phyloP scores from a whole-genome alignment of 1,284 basidiomycete species.

The Microbotryum silenes-acaulis region DNA sequence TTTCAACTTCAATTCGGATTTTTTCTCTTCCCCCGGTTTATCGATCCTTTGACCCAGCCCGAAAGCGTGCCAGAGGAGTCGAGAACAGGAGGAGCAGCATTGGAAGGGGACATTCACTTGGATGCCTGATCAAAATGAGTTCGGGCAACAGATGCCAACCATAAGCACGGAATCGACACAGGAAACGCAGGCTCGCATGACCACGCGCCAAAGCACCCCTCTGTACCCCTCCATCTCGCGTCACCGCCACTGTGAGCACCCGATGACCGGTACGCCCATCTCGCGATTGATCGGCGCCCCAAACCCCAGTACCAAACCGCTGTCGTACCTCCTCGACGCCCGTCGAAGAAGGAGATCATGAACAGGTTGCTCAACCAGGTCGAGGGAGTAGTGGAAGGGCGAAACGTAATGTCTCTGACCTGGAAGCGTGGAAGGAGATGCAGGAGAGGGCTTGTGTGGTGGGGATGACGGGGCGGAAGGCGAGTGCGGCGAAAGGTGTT shows the following conservation, averaged over 20 bases:
- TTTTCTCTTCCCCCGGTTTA: slow-evolving; percentile 35
- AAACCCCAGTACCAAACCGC: slow-evolving; percentile 8
- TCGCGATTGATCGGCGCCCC: slow-evolving; percentile 4
- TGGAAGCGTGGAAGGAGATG: slow-evolving; percentile 32
- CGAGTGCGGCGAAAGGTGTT: neutral
- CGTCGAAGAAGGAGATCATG: neutral
- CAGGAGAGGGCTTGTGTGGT: slow-evolving; percentile 29
- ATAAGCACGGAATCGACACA: neutral
- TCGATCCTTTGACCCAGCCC: slow-evolving; percentile 30
- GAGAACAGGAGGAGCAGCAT: slow-evolving; percentile 7
- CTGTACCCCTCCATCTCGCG: neutral
- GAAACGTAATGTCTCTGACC: slow-evolving; percentile 6
- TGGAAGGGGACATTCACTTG: slow-evolving; percentile 29
- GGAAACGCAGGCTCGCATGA: neutral
- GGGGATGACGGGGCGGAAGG: slow-evolving; percentile 16
- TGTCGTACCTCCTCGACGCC: neutral
- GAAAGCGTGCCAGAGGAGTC: neutral
- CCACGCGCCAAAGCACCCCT: neutral
- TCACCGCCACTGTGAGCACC: slow-evolving; percentile 11
- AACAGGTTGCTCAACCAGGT: neutral
- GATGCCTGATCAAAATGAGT: slow-evolving; percentile 15
- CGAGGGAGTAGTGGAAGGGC: slow-evolving; percentile 1
- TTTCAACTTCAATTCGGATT: slow-evolving; percentile 28
- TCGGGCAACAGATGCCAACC: slow-evolving; percentile 2
- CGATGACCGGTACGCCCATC: neutral